Evolutionary conservation across 257 asterid genomes (phyloP).

Genomic region (Rauvolfia tetraphylla): DNA sequence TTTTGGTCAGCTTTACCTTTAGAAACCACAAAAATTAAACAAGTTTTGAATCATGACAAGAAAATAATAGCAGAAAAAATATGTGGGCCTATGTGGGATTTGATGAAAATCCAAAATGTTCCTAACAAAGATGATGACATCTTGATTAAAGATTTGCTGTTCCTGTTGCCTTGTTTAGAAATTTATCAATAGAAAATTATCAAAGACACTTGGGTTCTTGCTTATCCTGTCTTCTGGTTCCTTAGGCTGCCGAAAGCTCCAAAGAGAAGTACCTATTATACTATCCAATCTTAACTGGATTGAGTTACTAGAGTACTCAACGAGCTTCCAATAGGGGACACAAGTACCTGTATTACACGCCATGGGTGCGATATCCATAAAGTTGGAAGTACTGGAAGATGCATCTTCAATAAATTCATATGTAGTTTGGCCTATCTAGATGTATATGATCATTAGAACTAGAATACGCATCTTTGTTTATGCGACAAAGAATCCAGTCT

Average conservation of each 20-base stretch:
- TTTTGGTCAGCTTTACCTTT: slow-evolving; percentile 9
- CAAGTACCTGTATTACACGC: slow-evolving; percentile 12
- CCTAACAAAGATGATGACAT: slow-evolving; percentile 13
- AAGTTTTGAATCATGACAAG: slow-evolving; percentile 2
- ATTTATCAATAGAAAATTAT: slow-evolving; percentile 17
- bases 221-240: slow-evolving; percentile 33
- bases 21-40: slow-evolving; percentile 7
- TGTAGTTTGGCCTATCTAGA: not conserved
- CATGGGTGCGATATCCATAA: slow-evolving; percentile 1
- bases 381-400: slow-evolving; percentile 6
- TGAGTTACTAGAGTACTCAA: slow-evolving; percentile 5
- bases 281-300: slow-evolving; percentile 8
- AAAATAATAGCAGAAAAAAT: slow-evolving; percentile 7
- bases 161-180: slow-evolving; percentile 2
- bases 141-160: slow-evolving; percentile 7
- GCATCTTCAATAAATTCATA: not conserved
- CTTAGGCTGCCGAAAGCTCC: slow-evolving; percentile 18
- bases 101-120: slow-evolving; percentile 19
- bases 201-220: slow-evolving; percentile 11
- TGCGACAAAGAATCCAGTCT: not conserved
- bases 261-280: slow-evolving; percentile 11
- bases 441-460: slow-evolving; percentile 8
- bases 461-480: not conserved
- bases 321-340: slow-evolving; percentile 13
- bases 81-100: slow-evolving; percentile 21